phyloP scores from a whole-genome alignment of 2,329 filamentous ascomycete species.

The Colletotrichum echinochloae region DNA sequence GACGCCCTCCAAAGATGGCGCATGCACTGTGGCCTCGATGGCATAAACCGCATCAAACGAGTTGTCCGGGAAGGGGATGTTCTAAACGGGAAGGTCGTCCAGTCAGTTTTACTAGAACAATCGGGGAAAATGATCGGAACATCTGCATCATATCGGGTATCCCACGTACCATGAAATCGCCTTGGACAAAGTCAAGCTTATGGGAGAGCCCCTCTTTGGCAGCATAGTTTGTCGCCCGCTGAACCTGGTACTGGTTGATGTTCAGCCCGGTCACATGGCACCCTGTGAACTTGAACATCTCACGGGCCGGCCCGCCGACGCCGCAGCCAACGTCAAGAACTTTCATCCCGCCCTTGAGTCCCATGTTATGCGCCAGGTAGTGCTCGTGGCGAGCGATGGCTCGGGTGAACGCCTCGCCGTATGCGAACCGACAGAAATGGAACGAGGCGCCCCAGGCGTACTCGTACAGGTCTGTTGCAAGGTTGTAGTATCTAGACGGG shows the following conservation, averaged over 20 bases:
- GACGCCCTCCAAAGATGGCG: constrained; percentile 85
- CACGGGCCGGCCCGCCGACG: constrained; percentile 91
- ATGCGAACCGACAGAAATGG: constrained; percentile 93
- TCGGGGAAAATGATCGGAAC: too few relatives aligned
- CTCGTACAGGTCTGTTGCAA: constrained; percentile 92
- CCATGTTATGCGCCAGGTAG: constrained; percentile 89
- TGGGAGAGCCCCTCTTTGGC: constrained; percentile 79
- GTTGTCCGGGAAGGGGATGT: constrained; percentile 88
- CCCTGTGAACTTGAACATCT: constrained; percentile 93
- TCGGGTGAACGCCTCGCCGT: constrained; percentile 85
- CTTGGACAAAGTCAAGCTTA: constrained; percentile 87
- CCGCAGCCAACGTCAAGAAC: constrained; percentile 96
- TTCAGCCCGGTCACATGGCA: constrained; percentile 89
- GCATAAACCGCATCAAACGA: constrained; percentile 93
- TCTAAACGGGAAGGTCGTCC: too few relatives aligned
- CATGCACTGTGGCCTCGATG: constrained; percentile 94
- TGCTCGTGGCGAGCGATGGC: constrained; percentile 95
- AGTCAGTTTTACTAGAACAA: too few relatives aligned
- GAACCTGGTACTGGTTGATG: constrained; percentile 98
- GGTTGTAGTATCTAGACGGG: constrained; percentile 89
- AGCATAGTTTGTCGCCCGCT: constrained; percentile 85
- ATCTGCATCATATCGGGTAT: too few relatives aligned
- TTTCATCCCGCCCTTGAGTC: constrained; percentile 82
- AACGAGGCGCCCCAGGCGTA: constrained; percentile 94
- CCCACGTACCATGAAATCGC: constrained; percentile 86